phyloP scores from a whole-genome alignment of 495 filamentous ascomycete genomes.

The Pyrenula massariospora region DNA sequence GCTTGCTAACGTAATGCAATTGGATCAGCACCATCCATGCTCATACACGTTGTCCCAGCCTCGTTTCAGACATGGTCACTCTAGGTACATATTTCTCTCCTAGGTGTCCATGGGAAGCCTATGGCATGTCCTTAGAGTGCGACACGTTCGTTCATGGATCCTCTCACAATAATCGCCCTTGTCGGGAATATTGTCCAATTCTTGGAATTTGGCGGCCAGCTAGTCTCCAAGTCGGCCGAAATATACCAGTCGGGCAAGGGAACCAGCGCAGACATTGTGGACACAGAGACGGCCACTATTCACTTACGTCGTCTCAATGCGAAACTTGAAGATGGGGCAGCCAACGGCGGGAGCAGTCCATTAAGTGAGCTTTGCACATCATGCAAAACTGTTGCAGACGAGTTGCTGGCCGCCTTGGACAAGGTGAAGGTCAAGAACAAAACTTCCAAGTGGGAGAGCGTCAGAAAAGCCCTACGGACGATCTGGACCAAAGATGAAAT shows the following conservation, averaged over 20 bases:
- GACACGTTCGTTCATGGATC: constrained; percentile 19
- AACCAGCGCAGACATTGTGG: constrained; percentile 9
- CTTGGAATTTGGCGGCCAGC: constrained; percentile 22
- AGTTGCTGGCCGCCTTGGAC: constrained; percentile 1
- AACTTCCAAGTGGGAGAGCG: constrained; percentile 5
- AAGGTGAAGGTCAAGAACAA: constrained; percentile 1
- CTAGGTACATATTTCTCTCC: not conserved
- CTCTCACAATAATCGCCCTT: constrained; percentile 24
- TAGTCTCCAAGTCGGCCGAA: constrained; percentile 12
- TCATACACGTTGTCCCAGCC: not conserved
- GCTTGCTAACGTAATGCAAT: not conserved
- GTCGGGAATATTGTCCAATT: constrained; percentile 24
- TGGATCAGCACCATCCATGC: not conserved
- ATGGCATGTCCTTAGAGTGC: not conserved
- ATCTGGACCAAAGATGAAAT: not conserved
- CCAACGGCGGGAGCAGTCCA: constrained; percentile 3
- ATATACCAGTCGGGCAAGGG: constrained; percentile 17
- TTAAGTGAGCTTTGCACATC: not conserved
- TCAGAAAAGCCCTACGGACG: not conserved
- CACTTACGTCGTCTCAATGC: constrained; percentile 6
- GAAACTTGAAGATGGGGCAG: constrained; percentile 13
- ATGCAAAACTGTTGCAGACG: not conserved
- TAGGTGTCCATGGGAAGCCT: not conserved
- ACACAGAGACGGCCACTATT: constrained; percentile 4
- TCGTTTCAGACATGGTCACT: not conserved